Percentiles rank a stretch among this genome's conserved stretches.
phyloP scores from a whole-genome alignment of 2,329 filamentous ascomycete species.

The Chaetomium strumarium region DNA sequence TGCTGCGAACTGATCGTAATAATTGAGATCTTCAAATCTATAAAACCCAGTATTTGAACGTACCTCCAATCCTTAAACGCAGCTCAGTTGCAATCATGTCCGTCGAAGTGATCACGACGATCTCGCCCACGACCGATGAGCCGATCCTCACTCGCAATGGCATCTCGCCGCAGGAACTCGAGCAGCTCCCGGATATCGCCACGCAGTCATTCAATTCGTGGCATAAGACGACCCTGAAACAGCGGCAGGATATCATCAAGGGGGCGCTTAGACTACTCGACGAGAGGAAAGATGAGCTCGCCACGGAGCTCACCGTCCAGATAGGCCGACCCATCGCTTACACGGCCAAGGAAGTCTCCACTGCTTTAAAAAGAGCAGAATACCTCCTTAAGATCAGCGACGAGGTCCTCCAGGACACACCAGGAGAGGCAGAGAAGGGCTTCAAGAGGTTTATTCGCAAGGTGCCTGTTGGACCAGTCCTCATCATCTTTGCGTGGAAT shows the following conservation, averaged over 20 bases:
- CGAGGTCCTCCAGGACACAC: slow-evolving; percentile 71
- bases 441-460: slow-evolving; percentile 90
- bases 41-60: background rate
- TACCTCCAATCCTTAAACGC: no score
- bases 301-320: slow-evolving; percentile 80
- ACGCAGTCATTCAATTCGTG: slow-evolving; percentile 71
- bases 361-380: slow-evolving; percentile 77
- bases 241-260: slow-evolving; percentile 74
- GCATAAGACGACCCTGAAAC: slow-evolving; percentile 65
- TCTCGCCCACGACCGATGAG: slow-evolving; percentile 86
- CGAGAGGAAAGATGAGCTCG: slow-evolving; percentile 71
- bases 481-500: slow-evolving; percentile 95
- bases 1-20: background rate
- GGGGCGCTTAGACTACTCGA: slow-evolving; percentile 68
- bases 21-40: background rate
- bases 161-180: slow-evolving; percentile 63
- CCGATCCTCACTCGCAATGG: slow-evolving; percentile 74
- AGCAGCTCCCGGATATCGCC: slow-evolving; percentile 64
- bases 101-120: slow-evolving; percentile 63
- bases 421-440: slow-evolving; percentile 76
- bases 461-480: slow-evolving; percentile 76
- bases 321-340: slow-evolving; percentile 94
- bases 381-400: slow-evolving; percentile 81
- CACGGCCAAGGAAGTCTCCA: slow-evolving; percentile 74
- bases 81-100: slow-evolving; percentile 45